Percentiles rank a stretch among this genome's conserved stretches.
phyloP scores from a whole-genome alignment of 768 basidiomycete genomes.

The Cantharellus anzutake region DNA sequence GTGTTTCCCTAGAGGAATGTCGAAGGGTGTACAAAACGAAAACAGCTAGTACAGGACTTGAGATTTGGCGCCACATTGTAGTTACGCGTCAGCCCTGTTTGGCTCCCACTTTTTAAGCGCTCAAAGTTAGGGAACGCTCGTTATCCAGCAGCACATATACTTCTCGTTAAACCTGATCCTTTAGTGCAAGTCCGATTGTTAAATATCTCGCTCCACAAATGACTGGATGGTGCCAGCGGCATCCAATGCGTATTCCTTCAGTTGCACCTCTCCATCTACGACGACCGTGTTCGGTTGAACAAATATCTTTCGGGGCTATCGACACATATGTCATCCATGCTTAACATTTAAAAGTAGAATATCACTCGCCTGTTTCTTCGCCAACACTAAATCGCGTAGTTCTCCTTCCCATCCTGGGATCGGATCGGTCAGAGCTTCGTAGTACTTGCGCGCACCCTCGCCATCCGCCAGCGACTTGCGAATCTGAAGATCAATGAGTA shows the following conservation, averaged over 20 bases:
- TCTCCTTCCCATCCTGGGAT: slow-evolving; percentile 51
- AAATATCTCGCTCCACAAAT: slow-evolving; percentile 53
- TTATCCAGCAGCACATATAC: no score
- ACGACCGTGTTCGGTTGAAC: slow-evolving; percentile 63
- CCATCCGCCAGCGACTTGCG: slow-evolving; percentile 76
- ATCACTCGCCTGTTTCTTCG: slow-evolving; percentile 49
- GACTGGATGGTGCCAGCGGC: slow-evolving; percentile 59
- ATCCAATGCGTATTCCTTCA: slow-evolving; percentile 66
- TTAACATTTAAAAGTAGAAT: not conserved
- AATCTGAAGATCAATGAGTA: slow-evolving; percentile 65
- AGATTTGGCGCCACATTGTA: no score
- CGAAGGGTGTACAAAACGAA: no score
- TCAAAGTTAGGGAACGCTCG: no score
- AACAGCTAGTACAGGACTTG: no score
- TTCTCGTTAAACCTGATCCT: no score
- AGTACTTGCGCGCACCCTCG: slow-evolving; percentile 57
- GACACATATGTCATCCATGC: not conserved
- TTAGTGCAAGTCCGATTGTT: not conserved
- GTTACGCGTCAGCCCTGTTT: no score
- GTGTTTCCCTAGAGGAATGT: no score
- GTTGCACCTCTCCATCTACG: slow-evolving; percentile 41
- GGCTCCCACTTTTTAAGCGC: no score
- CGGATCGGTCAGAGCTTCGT: slow-evolving; percentile 62
- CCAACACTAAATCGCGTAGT: slow-evolving; percentile 56
- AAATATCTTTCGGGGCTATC: slow-evolving; percentile 65